Percentiles rank a stretch among this genome's conserved stretches.
Evolutionary conservation across 73 alveolate species (phyloP).

Genomic region (Paramecium sonneborni): DNA sequence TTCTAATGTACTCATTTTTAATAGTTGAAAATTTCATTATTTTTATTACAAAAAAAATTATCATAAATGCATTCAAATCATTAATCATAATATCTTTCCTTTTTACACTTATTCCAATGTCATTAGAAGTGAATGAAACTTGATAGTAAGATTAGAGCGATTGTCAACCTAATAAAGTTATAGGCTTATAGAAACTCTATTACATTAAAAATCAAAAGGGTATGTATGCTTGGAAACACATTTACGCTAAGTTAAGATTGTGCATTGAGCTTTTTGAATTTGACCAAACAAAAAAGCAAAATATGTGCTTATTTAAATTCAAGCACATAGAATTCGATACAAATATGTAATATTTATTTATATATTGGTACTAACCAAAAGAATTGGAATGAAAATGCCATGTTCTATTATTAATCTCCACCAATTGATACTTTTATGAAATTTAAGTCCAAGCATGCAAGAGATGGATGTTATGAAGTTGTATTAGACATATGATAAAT

Average conservation of each 20-base stretch:
- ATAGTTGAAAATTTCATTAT: background rate
- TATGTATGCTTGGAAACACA: background rate
- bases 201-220: background rate
- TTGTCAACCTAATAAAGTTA: too few species aligned
- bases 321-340: background rate
- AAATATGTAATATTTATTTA: background rate
- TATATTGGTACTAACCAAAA: background rate
- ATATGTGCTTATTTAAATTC: background rate
- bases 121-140: background rate
- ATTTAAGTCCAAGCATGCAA: background rate
- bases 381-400: background rate
- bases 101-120: background rate
- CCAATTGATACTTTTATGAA: background rate
- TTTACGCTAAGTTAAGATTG: too few species aligned
- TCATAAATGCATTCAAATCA: background rate
- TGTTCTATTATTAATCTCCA: background rate
- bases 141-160: background rate
- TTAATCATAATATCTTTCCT: background rate
- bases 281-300: background rate
- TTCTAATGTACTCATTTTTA: conserved; percentile 27
- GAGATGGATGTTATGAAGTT: background rate
- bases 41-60: too few species aligned
- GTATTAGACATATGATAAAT: too few species aligned
- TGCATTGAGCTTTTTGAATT: background rate
- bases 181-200: background rate